phyloP scores from a whole-genome alignment of 1,139 yeast species.

The Candida dubliniensis region DNA sequence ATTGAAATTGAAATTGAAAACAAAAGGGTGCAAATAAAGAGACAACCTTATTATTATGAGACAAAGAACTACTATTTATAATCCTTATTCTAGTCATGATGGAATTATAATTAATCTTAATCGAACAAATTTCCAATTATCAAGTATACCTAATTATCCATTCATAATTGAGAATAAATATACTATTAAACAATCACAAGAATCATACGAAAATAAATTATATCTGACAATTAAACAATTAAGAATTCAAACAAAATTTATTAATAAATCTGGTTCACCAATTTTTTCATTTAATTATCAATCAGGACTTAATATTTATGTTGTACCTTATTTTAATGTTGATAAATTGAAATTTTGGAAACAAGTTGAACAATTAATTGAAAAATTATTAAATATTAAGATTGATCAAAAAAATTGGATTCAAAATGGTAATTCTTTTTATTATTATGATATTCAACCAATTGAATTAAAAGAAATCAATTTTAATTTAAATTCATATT shows the following conservation, averaged over 20 bases:
- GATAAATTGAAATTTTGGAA: constrained; percentile 21
- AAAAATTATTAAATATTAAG: constrained; percentile 18
- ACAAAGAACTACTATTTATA: constrained; percentile 38
- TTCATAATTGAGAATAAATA: constrained; percentile 25
- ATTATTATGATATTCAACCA: constrained; percentile 15
- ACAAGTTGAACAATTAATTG: constrained; percentile 21
- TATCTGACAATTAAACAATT: constrained; percentile 19
- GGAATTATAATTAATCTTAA: constrained; percentile 23
- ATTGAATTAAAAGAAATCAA: constrained; percentile 5
- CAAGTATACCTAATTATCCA: constrained; percentile 13
- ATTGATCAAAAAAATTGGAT: constrained; percentile 22
- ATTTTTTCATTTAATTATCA: constrained; percentile 28
- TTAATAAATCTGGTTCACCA: constrained; percentile 10
- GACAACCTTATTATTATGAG: constrained; percentile 15
- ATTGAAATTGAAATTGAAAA: background rate
- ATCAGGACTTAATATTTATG: constrained; percentile 29
- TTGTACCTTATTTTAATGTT: constrained; percentile 20
- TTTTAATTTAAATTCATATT: background rate
- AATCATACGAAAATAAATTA: background rate
- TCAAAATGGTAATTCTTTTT: constrained; percentile 21
- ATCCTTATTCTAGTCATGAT: constrained; percentile 27
- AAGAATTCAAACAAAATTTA: constrained; percentile 23
- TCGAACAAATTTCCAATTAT: constrained; percentile 16
- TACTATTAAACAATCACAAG: constrained; percentile 9
- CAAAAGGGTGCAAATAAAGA: background rate